These are phyloP conservation scores for Spathaspora gorwiae DNA, from an alignment of 805 yeast species.

Conservation along the genomic window DNA sequence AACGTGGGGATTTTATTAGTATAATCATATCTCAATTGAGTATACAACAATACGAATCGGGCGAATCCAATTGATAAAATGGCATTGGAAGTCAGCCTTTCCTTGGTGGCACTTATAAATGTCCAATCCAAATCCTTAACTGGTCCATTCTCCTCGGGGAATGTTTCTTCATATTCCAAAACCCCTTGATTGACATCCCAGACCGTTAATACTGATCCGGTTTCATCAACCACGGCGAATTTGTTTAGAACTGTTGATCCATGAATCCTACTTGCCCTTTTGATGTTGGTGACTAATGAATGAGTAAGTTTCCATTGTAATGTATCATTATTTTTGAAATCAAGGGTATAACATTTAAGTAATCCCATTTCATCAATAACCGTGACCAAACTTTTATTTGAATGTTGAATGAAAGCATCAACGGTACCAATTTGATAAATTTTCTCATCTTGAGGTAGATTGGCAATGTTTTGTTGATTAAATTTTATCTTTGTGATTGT, in stretches of 20 bases:
- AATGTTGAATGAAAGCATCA: slow-evolving; percentile 16
- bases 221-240: slow-evolving; percentile 64
- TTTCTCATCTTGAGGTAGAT: slow-evolving; percentile 33
- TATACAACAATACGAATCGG: slow-evolving; percentile 58
- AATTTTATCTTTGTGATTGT: slow-evolving; percentile 13
- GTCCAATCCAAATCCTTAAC: slow-evolving; percentile 89
- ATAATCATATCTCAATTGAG: slow-evolving; percentile 84
- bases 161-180: slow-evolving; percentile 55
- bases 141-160: slow-evolving; percentile 23
- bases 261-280: slow-evolving; percentile 48
- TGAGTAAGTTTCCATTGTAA: slow-evolving; percentile 53
- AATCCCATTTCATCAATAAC: slow-evolving; percentile 44
- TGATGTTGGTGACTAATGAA: slow-evolving; percentile 52
- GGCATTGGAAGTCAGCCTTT: slow-evolving; percentile 34
- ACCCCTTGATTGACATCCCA: slow-evolving; percentile 75
- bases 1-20: slow-evolving; percentile 77
- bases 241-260: slow-evolving; percentile 71
- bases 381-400: slow-evolving; percentile 42
- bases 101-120: slow-evolving; percentile 32
- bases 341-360: slow-evolving; percentile 12
- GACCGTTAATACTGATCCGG: slow-evolving; percentile 51
- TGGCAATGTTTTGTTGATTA: slow-evolving; percentile 27
- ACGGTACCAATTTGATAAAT: slow-evolving; percentile 50
- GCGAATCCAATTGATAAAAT: slow-evolving; percentile 78
- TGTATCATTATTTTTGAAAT: slow-evolving; percentile 19